A percentile compares a stretch with the other conserved stretches of the same genome.
Evolutionary conservation across 306 rosid species (phyloP).

Genomic region (Myrica gale): DNA sequence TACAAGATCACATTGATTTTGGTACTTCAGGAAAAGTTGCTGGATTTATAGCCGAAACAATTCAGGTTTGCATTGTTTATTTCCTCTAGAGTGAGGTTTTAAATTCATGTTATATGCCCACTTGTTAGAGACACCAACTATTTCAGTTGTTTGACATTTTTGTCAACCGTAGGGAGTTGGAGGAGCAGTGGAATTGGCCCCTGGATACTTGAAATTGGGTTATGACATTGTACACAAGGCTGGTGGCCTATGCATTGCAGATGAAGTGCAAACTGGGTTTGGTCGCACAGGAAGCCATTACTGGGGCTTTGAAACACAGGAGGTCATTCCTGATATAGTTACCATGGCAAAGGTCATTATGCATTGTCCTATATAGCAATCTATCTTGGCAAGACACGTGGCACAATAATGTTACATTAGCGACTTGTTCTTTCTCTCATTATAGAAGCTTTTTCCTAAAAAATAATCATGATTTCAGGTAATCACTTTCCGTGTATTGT

Average conservation of each 20-base stretch:
- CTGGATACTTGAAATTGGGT: constrained; percentile 80
- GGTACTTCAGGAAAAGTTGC: constrained; percentile 84
- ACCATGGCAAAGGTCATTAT: constrained; percentile 91
- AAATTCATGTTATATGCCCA: neutral
- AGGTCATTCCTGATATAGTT: constrained; percentile 84
- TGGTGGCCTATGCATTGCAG: constrained; percentile 96
- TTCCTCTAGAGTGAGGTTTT: constrained; percentile 2
- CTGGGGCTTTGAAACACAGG: constrained; percentile 95
- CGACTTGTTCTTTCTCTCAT: neutral
- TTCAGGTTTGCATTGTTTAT: constrained; percentile 51
- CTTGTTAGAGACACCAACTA: neutral
- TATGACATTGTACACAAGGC: constrained; percentile 81
- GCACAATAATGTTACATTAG: constrained; percentile 16
- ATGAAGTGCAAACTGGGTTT: constrained; percentile 97
- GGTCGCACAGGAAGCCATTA: constrained; percentile 93
- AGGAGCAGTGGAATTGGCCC: constrained; percentile 83
- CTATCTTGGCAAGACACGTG: constrained; percentile 9
- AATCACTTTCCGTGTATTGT: neutral
- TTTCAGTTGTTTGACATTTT: constrained; percentile 6
- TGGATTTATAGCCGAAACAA: constrained; percentile 87
- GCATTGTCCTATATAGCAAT: neutral
- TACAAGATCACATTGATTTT: constrained; percentile 78
- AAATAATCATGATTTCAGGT: neutral
- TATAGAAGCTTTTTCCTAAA: constrained; percentile 3
- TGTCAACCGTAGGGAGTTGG: constrained; percentile 68